Evolutionary conservation across 2,329 filamentous ascomycete species (phyloP), one percentile per base, ranked within the genome.

Genomic region (Hypoxylon sp.): DNA sequence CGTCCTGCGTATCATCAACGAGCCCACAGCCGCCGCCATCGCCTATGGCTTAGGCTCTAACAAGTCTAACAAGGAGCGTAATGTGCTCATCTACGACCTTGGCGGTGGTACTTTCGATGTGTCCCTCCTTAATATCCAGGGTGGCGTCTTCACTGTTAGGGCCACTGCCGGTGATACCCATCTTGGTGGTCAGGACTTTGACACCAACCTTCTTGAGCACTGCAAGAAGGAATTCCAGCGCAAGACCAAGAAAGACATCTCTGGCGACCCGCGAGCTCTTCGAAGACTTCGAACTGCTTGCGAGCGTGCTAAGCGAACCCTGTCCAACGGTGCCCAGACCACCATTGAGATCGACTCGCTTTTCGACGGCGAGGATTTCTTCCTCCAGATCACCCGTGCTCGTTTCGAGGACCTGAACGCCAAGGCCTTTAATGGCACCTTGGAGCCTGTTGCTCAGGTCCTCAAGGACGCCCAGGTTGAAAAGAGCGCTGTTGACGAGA

Each of bases 21-120:
- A 99, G 88, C 96, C 96, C 69, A 99, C 96, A 72, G 96, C 96
- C 75, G 96, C 96, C 70, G 96, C 96, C 77, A 98, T 98, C 78
- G 96, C 96, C 77, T 99, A 99, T 84, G 96, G 96, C 89, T 92
- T 99, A 69, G 94, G 94, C 80, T 88, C 93, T 75, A 94, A 93
- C 86, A 97, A 97, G 89, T 92, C 93, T 60, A 92, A 93, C 82
- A 97, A 97, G 89, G 96, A 98, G 89, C 93, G 96, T 80, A 97
- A 98, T 82, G 95, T 99, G 79, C 89, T 99, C 75, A 98, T 99
- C 87, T 99, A 98, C 88, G 96, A 99, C 91, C 91, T 99, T 72
- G 96, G 96, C 89, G 96, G 96, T 89, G 96, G 96, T 89, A 99
- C 96, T 82, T 99, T 99, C 85, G 96, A 99, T 98, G 96, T 99